Base-by-base conservation (phyloP, 495 filamentous ascomycete species). In the Daldinia concentrica region DNA sequence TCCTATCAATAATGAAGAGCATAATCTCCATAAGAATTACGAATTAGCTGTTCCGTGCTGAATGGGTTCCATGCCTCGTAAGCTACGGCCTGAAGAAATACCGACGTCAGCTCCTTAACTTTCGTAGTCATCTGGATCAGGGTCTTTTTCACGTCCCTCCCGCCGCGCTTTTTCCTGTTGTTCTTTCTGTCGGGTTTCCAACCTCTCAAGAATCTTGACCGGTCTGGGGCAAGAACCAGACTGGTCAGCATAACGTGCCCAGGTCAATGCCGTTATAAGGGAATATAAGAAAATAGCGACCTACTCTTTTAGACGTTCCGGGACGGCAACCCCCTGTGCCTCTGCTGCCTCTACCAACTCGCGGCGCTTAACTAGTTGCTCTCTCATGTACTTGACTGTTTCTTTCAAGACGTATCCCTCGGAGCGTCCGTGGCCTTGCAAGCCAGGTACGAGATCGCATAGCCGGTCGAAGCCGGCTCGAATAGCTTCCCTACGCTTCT, bases 401-500 rank as follows among this genome's bases (percentile, higher is more conserved):
- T 88, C 89, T 60, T 88, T 87, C 17, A 98, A 82, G 15, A 98
- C 93, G 24, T 93, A 83, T 45, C 90, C 91, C 81, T 98, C 94
- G 70, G 92, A 95, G 36, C 93, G 86, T 0, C 91, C 93, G 76
- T 93, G 91, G 6, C 94, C 94, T 75, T 92, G 88, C 15, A 94
- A 79, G 0, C 92, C 94, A 0, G 94, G 94, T 17, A 97, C 92
- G 43, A 95, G 84, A 50, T 89, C 86, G n/a, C 91, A 90, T 2
- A 98, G 84, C 19, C 88, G 84, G 79, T 97, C 94, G 71, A 95
- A 97, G n/a, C 91, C 92, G 32, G 91, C 88, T 30, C 94, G 88
- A 66, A 98, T 97, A 4, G 90, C 91, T 71, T 91, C 87, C 32
- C 94, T 90, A 12, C 94, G 90, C 79, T 97, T 97, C 77, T 96